phyloP scores from a whole-genome alignment of 2,329 filamentous ascomycete genomes.

The Emmonsia crescens region DNA sequence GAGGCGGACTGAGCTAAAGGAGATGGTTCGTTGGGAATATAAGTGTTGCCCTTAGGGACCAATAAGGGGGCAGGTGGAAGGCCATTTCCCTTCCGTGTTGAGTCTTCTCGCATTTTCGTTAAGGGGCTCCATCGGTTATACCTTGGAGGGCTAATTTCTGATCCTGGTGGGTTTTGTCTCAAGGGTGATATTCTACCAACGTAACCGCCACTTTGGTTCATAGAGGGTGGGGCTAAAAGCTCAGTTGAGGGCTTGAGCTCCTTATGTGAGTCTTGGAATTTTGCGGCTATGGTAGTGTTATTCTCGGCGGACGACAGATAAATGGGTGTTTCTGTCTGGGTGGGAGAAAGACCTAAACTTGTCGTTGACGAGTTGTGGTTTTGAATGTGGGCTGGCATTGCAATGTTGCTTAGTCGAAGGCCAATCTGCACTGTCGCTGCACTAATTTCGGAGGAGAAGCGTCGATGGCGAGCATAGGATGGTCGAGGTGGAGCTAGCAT shows the following conservation, averaged over 20 bases:
- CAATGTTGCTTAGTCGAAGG: constrained; percentile 17
- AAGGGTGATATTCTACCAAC: not conserved
- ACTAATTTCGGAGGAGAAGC: constrained; percentile 17
- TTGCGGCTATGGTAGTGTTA: not conserved
- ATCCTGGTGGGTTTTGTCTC: not conserved
- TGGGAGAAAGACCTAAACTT: not conserved
- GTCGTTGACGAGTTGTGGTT: not conserved
- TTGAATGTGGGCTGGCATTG: constrained; percentile 3
- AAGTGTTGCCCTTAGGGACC: not conserved
- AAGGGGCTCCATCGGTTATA: not conserved
- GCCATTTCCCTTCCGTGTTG: not conserved
- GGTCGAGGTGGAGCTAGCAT: constrained; percentile 13
- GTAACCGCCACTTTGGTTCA: not conserved
- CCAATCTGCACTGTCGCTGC: constrained; percentile 20
- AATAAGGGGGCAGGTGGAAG: not conserved
- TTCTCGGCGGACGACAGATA: not conserved
- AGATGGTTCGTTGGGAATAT: not conserved
- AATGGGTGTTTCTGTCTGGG: not conserved
- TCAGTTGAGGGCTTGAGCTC: not conserved
- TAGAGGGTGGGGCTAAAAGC: not conserved
- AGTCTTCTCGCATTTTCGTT: not conserved
- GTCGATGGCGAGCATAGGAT: constrained; percentile 13
- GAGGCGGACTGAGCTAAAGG: not conserved
- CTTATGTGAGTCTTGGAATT: not conserved
- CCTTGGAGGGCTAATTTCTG: not conserved